phyloP scores from a whole-genome alignment of 164 flowering plant species.

The Vitis rupestris region DNA sequence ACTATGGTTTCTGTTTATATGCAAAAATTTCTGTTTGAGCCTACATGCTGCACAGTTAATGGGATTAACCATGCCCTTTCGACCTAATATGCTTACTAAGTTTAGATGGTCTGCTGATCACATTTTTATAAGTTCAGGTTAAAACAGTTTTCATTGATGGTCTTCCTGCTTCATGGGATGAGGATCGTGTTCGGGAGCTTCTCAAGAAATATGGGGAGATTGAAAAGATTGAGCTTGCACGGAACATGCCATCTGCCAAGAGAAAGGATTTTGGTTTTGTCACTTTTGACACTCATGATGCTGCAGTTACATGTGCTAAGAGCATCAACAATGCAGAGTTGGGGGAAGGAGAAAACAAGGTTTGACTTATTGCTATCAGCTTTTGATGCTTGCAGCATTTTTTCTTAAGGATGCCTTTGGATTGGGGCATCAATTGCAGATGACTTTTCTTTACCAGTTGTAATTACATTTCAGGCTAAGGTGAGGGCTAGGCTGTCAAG shows the following conservation, averaged over 20 bases:
- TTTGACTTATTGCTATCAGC: conserved; percentile 15
- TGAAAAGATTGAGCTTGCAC: conserved; percentile 92
- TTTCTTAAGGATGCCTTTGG: background rate
- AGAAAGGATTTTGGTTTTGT: conserved; percentile 96
- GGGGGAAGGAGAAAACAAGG: conserved; percentile 93
- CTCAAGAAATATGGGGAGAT: conserved; percentile 78
- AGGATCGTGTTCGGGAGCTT: conserved; percentile 68
- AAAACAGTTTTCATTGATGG: conserved; percentile 92
- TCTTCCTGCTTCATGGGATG: conserved; percentile 93
- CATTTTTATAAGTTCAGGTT: conserved; percentile 47
- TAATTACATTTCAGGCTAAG: conserved; percentile 54
- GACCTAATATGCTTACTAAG: background rate
- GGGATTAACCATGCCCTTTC: background rate
- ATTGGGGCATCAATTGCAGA: background rate
- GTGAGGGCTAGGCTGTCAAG: conserved; percentile 93
- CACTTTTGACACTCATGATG: conserved; percentile 86
- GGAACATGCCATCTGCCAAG: conserved; percentile 96
- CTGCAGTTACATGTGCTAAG: conserved; percentile 91
- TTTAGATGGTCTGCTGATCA: conserved; percentile 1
- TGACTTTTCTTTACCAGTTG: background rate
- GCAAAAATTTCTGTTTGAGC: background rate
- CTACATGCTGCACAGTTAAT: background rate
- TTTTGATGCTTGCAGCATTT: background rate
- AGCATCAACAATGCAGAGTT: conserved; percentile 83
- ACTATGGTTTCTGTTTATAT: too few species aligned